These are phyloP conservation scores for Rhizopogon vulgaris DNA, from an alignment of 768 basidiomycete genomes.

Conservation along the genomic window DNA sequence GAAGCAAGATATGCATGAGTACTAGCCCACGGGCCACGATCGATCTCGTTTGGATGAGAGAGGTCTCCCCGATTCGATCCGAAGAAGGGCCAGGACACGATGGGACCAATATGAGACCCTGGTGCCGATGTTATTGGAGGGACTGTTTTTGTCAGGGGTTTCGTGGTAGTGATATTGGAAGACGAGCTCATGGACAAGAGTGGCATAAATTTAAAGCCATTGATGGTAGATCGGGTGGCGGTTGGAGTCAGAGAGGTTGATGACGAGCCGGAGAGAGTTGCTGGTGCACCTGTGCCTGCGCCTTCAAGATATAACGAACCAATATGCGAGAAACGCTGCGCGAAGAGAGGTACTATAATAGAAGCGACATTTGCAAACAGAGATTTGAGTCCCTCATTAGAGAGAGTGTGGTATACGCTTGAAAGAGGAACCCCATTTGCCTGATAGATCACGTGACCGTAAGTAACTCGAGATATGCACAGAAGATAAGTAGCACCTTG, in stretches of 20 bases:
- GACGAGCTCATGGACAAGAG: constrained; percentile 8
- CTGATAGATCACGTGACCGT: constrained; percentile 30
- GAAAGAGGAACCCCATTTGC: constrained; percentile 69
- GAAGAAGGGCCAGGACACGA: constrained; percentile 90
- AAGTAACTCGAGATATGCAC: not conserved
- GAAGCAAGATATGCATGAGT: constrained; percentile 56
- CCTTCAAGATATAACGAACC: constrained; percentile 65
- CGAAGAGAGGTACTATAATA: constrained; percentile 67
- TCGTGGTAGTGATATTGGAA: constrained; percentile 2
- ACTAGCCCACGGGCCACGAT: constrained; percentile 75
- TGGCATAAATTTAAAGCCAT: constrained; percentile 15
- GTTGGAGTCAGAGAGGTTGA: constrained; percentile 24
- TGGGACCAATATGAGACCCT: constrained; percentile 59
- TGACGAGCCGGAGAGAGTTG: constrained; percentile 15
- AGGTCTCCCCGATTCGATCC: constrained; percentile 77
- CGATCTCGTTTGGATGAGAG: constrained; percentile 56
- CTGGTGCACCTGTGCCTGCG: constrained; percentile 3
- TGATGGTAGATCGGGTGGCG: constrained; percentile 13
- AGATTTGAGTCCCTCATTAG: constrained; percentile 55
- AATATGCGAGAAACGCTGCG: constrained; percentile 69
- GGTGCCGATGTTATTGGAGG: constrained; percentile 24
- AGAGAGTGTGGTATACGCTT: constrained; percentile 64
- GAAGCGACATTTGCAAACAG: constrained; percentile 64
- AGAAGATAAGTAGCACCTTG: constrained; percentile 44
- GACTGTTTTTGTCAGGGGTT: not conserved